A percentile compares a stretch with the other conserved stretches of the same genome.
Evolutionary conservation across 441 rosid species (phyloP).

Genomic region (Kokia cookei): DNA sequence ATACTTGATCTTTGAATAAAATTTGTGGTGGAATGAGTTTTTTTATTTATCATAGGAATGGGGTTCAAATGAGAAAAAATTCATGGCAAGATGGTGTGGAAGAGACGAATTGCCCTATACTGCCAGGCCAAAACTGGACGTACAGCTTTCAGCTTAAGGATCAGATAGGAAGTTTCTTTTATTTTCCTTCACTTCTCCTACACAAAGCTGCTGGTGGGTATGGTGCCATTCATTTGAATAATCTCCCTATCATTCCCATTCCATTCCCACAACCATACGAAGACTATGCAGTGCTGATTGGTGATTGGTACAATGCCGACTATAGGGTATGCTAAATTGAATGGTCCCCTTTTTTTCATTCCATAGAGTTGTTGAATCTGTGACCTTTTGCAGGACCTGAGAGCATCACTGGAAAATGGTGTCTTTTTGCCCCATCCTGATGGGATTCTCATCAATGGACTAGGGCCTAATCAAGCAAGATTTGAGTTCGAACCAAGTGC

Average conservation of each 20-base stretch:
- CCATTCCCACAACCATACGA: constrained; percentile 53
- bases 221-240: constrained; percentile 46
- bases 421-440: constrained; percentile 25
- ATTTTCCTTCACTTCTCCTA: constrained; percentile 58
- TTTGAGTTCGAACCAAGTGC: constrained; percentile 32
- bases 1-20: neutral
- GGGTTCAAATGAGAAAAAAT: constrained; percentile 55
- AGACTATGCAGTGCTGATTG: constrained; percentile 48
- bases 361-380: neutral
- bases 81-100: constrained; percentile 79
- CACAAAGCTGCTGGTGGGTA: constrained; percentile 70
- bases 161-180: constrained; percentile 62
- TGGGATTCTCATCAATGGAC: constrained; percentile 42
- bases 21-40: no score
- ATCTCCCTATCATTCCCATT: constrained; percentile 35
- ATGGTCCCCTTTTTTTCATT: neutral
- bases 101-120: constrained; percentile 75
- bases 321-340: constrained; percentile 36
- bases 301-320: constrained; percentile 57
- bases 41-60: constrained; percentile 38
- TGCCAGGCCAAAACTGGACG: constrained; percentile 56
- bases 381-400: constrained; percentile 16
- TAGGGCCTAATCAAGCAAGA: constrained; percentile 28
- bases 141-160: constrained; percentile 70
- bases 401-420: constrained; percentile 33